phyloP scores from a whole-genome alignment of 305 asterid species.

The Fraxinus platypoda region DNA sequence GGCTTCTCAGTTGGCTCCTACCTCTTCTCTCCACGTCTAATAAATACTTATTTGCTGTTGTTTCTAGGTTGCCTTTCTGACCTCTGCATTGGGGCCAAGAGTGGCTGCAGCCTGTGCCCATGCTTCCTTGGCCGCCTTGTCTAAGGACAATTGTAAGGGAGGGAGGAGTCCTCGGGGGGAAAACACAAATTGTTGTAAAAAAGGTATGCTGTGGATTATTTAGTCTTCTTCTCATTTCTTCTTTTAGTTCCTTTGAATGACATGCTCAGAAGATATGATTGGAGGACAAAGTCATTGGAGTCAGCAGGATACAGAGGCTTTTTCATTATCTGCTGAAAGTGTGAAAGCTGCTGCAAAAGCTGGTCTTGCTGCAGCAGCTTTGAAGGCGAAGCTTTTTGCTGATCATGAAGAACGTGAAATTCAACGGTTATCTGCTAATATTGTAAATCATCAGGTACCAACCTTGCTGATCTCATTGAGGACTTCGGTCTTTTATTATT shows the following conservation, averaged over 20 bases:
- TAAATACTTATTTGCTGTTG: slow-evolving; percentile 20
- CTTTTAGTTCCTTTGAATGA: slow-evolving; percentile 18
- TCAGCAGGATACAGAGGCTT: slow-evolving; percentile 51
- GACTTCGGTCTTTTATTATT: background rate
- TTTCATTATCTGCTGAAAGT: slow-evolving; percentile 55
- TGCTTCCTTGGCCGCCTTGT: slow-evolving; percentile 73
- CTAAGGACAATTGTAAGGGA: slow-evolving; percentile 55
- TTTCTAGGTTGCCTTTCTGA: slow-evolving; percentile 86
- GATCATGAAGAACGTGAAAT: slow-evolving; percentile 99
- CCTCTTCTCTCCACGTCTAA: background rate
- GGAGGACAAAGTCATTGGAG: slow-evolving; percentile 36
- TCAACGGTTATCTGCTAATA: slow-evolving; percentile 92
- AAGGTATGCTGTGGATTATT: slow-evolving; percentile 31
- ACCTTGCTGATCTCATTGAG: background rate
- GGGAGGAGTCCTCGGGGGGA: slow-evolving; percentile 44
- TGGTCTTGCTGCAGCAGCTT: slow-evolving; percentile 92
- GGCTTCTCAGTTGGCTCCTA: background rate
- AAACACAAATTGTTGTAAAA: slow-evolving; percentile 35
- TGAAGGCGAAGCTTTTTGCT: slow-evolving; percentile 92
- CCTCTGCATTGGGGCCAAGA: slow-evolving; percentile 94
- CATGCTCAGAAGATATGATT: slow-evolving; percentile 32
- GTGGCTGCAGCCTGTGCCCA: slow-evolving; percentile 99
- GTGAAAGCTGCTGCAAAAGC: slow-evolving; percentile 78
- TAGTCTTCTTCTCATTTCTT: slow-evolving; percentile 7
- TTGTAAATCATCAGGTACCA: slow-evolving; percentile 84